Base-by-base conservation (phyloP, 495 filamentous ascomycete species). In the Astrothelium macrocarpum region DNA sequence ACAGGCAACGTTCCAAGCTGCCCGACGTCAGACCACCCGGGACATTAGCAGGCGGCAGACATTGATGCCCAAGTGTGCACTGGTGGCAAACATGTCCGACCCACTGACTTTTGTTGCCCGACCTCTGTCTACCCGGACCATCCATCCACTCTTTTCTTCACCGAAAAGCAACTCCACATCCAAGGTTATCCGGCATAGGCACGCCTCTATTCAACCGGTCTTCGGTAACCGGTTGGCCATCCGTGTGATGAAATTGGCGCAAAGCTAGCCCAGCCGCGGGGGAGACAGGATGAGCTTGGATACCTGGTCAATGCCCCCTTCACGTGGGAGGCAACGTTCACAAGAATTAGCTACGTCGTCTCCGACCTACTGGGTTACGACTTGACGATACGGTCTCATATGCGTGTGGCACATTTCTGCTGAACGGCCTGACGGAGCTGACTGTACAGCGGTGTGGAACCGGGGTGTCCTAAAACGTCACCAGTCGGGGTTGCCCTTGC, bases 401-500 rank as follows among this genome's bases (percentile, higher is more conserved):
- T 56, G 23, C 49, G 49, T 56, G 25, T 56, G 49, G 49, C 49
- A 29, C 12, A 56, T 26, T 25, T n/a, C 12, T 9, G 25, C 11
- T 25, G 12, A 29, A 56, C 20, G 49, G 49, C 49, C 25, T 56
- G 25, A 29, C 49, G 23, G 49, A 29, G 49, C 49, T 56, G 49
- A 56, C 49, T n/a, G 12, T 26, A 49, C 49, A 25, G 49, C 49
- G 49, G 49, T 56, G 49, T 56, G 49, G 25, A 29, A 12, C 9
- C 2, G 16, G 49, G 25, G 20, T 9, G 7, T 12, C 25, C 49
- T 16, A 56, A 56, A 56, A 56, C 49, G 49, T 56, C 49, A 56
- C 49, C 49, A 56, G 49, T 29, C 49, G 23, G 49, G 49, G 49
- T 56, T 56, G 49, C 49, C 49, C 49, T 56, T 26, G 49, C 25